Evolutionary conservation across 441 rosid genomes (phyloP).

Genomic region (Erodium chrysanthum): DNA sequence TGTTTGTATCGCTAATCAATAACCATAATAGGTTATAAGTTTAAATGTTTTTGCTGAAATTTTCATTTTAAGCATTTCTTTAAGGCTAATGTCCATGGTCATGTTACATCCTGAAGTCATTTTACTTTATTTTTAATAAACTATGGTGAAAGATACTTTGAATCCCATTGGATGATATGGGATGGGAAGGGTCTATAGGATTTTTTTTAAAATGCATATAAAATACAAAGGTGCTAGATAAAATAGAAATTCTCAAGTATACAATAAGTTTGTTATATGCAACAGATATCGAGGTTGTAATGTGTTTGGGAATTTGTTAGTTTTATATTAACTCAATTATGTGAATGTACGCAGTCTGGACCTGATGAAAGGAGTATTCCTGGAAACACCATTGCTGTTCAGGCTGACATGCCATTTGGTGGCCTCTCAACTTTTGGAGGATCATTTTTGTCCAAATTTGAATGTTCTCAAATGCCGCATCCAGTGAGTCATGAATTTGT

Average conservation of each 20-base stretch:
- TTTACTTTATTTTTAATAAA: neutral
- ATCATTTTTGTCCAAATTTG: slow-evolving; percentile 87
- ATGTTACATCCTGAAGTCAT: too few species aligned
- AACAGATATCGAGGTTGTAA: too few species aligned
- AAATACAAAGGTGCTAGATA: neutral
- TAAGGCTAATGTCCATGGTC: neutral
- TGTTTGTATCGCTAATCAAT: neutral
- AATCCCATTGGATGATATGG: neutral
- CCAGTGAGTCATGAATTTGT: slow-evolving; percentile 23
- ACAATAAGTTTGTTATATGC: neutral
- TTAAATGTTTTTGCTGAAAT: neutral
- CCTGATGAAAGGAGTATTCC: slow-evolving; percentile 95
- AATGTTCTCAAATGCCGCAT: slow-evolving; percentile 98
- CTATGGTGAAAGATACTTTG: neutral
- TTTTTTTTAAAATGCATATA: neutral
- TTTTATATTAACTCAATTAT: neutral
- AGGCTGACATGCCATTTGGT: slow-evolving; percentile 90
- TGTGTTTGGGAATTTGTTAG: too few species aligned
- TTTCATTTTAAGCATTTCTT: neutral
- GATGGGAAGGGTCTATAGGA: neutral
- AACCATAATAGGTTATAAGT: neutral
- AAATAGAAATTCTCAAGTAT: neutral
- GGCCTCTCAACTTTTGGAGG: slow-evolving; percentile 89
- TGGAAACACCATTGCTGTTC: slow-evolving; percentile 87
- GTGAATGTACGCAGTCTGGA: slow-evolving; percentile 50